These are phyloP conservation scores for Ganoderma sp. DNA, from an alignment of 1,284 basidiomycete species.

Conservation along the genomic window DNA sequence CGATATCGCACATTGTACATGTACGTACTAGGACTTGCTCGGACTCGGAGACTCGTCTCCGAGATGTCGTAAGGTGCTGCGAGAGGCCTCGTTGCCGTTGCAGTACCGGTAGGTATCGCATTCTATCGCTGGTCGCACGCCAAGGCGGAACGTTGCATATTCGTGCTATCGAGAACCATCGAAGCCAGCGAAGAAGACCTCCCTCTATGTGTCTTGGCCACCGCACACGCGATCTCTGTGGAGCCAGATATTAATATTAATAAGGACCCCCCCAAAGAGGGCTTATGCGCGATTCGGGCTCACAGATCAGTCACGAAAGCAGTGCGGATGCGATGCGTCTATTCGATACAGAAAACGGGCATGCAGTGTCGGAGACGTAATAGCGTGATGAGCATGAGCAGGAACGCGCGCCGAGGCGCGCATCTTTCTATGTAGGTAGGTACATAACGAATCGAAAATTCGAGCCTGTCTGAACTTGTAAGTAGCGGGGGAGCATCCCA, in stretches of 20 bases:
- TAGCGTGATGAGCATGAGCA: neutral
- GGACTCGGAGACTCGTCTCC: neutral
- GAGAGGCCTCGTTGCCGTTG: neutral
- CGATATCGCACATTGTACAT: neutral
- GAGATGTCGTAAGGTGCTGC: neutral
- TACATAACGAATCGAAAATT: neutral
- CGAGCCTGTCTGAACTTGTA: neutral
- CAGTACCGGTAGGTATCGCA: neutral
- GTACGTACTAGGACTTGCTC: too few relatives aligned
- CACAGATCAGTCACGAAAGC: neutral
- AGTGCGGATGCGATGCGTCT: neutral
- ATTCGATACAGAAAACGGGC: neutral
- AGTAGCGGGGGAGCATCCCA: neutral
- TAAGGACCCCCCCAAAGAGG: too few relatives aligned
- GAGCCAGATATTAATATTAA: neutral
- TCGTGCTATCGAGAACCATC: neutral
- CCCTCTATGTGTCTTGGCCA: too few relatives aligned
- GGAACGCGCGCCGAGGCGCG: neutral
- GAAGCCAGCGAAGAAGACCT: neutral
- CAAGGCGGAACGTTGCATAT: constrained; percentile 2
- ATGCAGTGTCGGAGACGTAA: too few relatives aligned
- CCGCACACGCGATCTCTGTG: neutral
- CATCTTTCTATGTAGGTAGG: neutral
- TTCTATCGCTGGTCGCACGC: constrained; percentile 1
- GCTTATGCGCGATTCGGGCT: neutral